These are phyloP conservation scores for Ophiostoma sp. DNA, from an alignment of 2,329 filamentous ascomycete species.

Conservation along the genomic window DNA sequence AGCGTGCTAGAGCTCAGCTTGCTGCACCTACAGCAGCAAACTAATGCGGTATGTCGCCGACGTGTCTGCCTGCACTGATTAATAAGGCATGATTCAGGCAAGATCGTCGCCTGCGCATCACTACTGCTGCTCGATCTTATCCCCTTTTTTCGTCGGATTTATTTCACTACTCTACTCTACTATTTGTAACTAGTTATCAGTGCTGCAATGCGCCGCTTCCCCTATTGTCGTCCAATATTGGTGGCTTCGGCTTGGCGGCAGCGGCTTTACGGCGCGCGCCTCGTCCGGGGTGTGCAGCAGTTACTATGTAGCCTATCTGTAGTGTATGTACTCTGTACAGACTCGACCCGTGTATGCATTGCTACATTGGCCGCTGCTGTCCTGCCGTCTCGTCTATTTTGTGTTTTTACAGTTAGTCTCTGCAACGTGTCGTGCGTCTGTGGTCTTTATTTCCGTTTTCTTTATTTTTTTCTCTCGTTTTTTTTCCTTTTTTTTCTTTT, in stretches of 20 bases:
- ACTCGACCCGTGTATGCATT: not conserved
- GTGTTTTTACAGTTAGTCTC: constrained; percentile 4
- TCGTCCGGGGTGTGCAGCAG: not conserved
- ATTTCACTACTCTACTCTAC: not conserved
- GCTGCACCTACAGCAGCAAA: not conserved
- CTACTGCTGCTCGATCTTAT: not conserved
- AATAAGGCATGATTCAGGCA: not conserved
- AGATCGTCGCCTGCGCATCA: constrained; percentile 4
- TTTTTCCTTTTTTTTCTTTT: no score
- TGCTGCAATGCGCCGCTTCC: not conserved
- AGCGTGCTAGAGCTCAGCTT: not conserved
- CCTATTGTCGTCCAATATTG: not conserved
- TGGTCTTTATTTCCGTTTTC: not conserved
- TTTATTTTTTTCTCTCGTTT: not conserved
- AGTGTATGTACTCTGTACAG: no score
- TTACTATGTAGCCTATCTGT: not conserved
- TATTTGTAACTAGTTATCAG: not conserved
- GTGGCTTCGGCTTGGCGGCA: not conserved
- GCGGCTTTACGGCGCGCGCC: not conserved
- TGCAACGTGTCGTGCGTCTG: constrained; percentile 4
- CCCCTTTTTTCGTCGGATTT: not conserved
- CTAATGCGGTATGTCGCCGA: constrained; percentile 10
- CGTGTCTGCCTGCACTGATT: constrained; percentile 2
- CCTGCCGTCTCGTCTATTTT: constrained; percentile 13
- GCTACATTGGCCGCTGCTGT: no score